Base-by-base conservation (phyloP, 148 eudicot species). In the Fagopyrum homotropicum region DNA sequence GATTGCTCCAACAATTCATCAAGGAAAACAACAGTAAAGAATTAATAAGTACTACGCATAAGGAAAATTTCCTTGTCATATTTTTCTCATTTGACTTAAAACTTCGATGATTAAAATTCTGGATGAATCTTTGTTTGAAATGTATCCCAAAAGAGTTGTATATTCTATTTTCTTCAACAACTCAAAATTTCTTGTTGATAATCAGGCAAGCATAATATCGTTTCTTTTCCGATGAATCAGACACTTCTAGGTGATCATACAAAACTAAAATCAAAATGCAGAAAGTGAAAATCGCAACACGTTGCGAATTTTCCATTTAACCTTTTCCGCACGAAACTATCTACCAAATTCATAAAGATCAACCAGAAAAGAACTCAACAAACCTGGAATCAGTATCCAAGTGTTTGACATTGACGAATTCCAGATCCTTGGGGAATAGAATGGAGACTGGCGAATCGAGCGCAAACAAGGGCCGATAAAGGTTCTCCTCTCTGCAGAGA, bases 351-450 rank as follows among this genome's bases (percentile, higher is more conserved):
- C 3, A 47, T 47, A 6, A 4, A 69, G 72, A 72, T 6, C 2
- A 9, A 69, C 40, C 40, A 40, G 72, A 45, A 14, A 69, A 69
- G 49, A 26, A 43, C 9, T 5, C 19, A 30, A 68, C 82, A 26
- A 75, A 94, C 98, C 96, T 90, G 45, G 96, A 81, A 75, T 84
- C 75, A n/a, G 89, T 82, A 14, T 90, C 93, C 81, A 94, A 75
- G 75, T 85, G 97, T 77, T 79, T 76, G 29, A 94, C 89, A 5
- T 79, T 76, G 29, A 94, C 91, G 9, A 84, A 55, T 5, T 74
- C 80, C 0, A 68, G n/a, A 4, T 57, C 81, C 48, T 84, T 84
- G 26, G 76, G 75, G 72, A 92, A 63, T 19, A 94, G 75, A 45
- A 81, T 74, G 7, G 85, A 86, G 3, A 92, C 72, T 0, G 89